Conservation (phyloP, 2,329 filamentous ascomycete species). For the Diaporthe sp. region DNA sequence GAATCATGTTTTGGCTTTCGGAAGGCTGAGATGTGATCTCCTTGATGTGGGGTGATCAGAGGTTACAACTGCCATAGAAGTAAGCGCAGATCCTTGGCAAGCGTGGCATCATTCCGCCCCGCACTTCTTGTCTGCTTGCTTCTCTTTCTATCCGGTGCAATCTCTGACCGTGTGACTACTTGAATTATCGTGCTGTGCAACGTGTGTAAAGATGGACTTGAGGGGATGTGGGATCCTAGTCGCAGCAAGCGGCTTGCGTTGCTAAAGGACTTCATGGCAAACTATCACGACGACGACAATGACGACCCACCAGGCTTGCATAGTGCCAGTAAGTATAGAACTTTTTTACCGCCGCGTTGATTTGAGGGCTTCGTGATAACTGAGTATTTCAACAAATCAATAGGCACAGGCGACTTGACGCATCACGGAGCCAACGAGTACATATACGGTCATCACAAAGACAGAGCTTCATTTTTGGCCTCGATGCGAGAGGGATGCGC, state of each 20-base stretch:
- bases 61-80: no score
- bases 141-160: not conserved
- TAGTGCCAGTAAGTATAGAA: not conserved
- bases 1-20: not conserved
- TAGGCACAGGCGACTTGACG: not conserved
- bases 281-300: not conserved
- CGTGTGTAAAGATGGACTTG: not conserved
- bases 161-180: not conserved
- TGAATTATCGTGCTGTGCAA: not conserved
- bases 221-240: not conserved
- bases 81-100: no score
- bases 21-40: not conserved
- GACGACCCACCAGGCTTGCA: not conserved
- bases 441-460: not conserved
- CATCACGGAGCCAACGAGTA: not conserved
- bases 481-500: not conserved
- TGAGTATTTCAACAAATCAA: no score
- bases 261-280: not conserved
- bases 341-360: not conserved
- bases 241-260: not conserved
- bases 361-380: not conserved
- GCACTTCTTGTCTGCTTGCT: not conserved
- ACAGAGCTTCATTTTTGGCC: not conserved
- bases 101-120: not conserved
- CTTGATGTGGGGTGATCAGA: no score